Conservation (phyloP, 257 asterid species). For the Buddleja alternifolia region DNA sequence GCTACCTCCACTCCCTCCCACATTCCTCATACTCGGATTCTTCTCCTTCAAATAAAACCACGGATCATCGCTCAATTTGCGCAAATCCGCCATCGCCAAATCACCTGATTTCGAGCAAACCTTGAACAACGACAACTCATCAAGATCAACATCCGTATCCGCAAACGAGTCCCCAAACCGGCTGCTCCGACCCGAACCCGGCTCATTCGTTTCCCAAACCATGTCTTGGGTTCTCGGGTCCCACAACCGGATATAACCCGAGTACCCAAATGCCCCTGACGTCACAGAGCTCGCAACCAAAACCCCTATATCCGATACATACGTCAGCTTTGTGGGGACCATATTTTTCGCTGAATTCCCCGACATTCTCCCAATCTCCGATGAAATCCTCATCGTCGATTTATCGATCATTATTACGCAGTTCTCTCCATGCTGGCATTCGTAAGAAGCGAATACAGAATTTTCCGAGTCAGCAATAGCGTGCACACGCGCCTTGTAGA, state of each 20-base stretch:
- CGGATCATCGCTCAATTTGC: conserved; percentile 81
- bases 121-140: conserved; percentile 63
- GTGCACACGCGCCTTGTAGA: conserved; percentile 78
- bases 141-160: conserved; percentile 65
- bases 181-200: conserved; percentile 94
- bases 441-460: conserved; percentile 69
- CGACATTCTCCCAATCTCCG: conserved; percentile 72
- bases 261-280: conserved; percentile 84
- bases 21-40: conserved; percentile 78
- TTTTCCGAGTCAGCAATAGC: conserved; percentile 64
- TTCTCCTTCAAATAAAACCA: conserved; percentile 91
- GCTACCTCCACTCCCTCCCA: conserved; percentile 50
- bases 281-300: conserved; percentile 70
- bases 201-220: conserved; percentile 90
- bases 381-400: conserved; percentile 47
- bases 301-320: conserved; percentile 45
- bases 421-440: conserved; percentile 82
- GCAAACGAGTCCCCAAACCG: conserved; percentile 92
- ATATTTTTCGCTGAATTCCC: conserved; percentile 72
- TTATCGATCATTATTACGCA: conserved; percentile 75
- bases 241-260: conserved; percentile 91
- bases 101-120: conserved; percentile 94
- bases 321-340: conserved; percentile 70
- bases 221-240: conserved; percentile 69
- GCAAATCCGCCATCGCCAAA: conserved; percentile 81